Base-by-base conservation (phyloP, 495 filamentous ascomycete species). In the Xylaria sp. region DNA sequence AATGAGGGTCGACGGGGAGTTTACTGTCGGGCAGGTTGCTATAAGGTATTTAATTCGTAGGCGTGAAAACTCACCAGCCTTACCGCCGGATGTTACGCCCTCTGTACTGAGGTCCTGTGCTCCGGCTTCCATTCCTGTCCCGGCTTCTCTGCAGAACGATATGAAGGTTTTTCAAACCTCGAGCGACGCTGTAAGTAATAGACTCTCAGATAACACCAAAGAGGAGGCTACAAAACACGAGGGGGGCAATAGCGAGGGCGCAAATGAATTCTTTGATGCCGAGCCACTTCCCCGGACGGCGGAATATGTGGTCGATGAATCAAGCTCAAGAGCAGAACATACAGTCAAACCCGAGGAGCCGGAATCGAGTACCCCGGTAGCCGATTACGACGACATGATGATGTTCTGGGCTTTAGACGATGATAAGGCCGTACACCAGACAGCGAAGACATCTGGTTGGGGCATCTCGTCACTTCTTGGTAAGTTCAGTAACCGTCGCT, bases 361-460 rank as follows among this genome's bases (percentile, higher is more conserved):
- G 11, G 37, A 12, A 46, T 5, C 21, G 24, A 46, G 26, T 21
- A 14, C 15, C 26, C n/a, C 19, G 7, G 35, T 5, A 21, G 14
- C 3, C 1, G 26, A 43, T 63, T 55, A 63, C 41, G 41, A 41
- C 61, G 61, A 63, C 5, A 43, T 63, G 35, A 26, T 63, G 61
- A 17, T 19, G 6, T 46, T 63, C 21, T 63, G 40, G 61, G 21
- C 40, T 15, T 26, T 63, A 21, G 37, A 46, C 2, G 12, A 43
- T 9, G 19, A 43, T 21, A 14, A 65, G 17, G 8, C 59, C 11
- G n/a, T 8, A 26, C 37, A 3, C n/a, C 11, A 61, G 14, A n/a
- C 15, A 5, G 4, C 12, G 0, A 61, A 26, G 37, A 26, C 37
- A 43, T 43, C 19, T 21, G 5, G n/a, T 41, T 61, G 59, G 59